Conservation (phyloP, 1,284 basidiomycete genomes). For the Caloboletus firmus region DNA sequence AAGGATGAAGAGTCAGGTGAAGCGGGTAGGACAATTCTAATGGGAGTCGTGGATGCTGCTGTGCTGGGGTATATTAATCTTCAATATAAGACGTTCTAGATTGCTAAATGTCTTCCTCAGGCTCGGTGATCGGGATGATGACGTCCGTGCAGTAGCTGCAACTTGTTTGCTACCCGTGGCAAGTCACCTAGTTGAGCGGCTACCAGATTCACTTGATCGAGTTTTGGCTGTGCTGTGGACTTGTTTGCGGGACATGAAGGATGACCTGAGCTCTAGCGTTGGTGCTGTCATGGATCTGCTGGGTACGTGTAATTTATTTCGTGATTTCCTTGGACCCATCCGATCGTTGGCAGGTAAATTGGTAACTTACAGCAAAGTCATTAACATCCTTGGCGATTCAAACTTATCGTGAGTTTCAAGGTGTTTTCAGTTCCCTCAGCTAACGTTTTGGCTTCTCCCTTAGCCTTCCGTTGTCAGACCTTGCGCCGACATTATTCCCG, state of each 20-base stretch:
- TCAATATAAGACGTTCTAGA: neutral
- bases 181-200: slow-evolving; percentile 71
- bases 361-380: slow-evolving; percentile 80
- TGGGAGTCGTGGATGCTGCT: slow-evolving; percentile 83
- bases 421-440: slow-evolving; percentile 5
- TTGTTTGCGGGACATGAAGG: slow-evolving; percentile 91
- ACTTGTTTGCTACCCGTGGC: slow-evolving; percentile 89
- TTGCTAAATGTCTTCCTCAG: slow-evolving; percentile 43
- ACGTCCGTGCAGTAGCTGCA: slow-evolving; percentile 95
- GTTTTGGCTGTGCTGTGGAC: slow-evolving; percentile 89
- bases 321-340: neutral
- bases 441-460: slow-evolving; percentile 3
- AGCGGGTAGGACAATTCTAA: slow-evolving; percentile 55
- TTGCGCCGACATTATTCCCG: slow-evolving; percentile 90
- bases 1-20: slow-evolving; percentile 38
- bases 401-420: slow-evolving; percentile 58
- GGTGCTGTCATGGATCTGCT: slow-evolving; percentile 97
- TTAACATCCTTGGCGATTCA: slow-evolving; percentile 70
- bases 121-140: slow-evolving; percentile 90
- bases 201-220: slow-evolving; percentile 71
- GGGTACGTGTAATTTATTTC: slow-evolving; percentile 46
- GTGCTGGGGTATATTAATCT: slow-evolving; percentile 71
- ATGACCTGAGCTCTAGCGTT: slow-evolving; percentile 95
- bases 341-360: slow-evolving; percentile 59
- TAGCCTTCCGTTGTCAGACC: slow-evolving; percentile 73